Conservation (phyloP, 1,284 basidiomycete species). For the Stereum hirsutum region DNA sequence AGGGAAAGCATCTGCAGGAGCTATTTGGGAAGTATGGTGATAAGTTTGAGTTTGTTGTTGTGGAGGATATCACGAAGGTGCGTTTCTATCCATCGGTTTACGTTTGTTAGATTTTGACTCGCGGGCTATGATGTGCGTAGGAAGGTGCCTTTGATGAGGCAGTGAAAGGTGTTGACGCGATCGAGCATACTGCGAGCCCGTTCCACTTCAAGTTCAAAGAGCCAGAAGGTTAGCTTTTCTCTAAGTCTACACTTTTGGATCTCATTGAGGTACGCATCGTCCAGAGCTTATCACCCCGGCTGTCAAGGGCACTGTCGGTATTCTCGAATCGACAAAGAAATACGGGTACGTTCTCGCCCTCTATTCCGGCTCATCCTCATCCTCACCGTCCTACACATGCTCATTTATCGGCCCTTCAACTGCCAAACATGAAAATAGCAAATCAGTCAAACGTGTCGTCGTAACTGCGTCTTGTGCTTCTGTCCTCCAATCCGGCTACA, state of each 20-base stretch:
- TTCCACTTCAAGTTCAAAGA: constrained; percentile 27
- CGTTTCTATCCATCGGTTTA: constrained; percentile 4
- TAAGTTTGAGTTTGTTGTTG: constrained; percentile 40
- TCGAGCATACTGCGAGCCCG: constrained; percentile 51
- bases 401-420: background rate
- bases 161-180: constrained; percentile 55
- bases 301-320: constrained; percentile 49
- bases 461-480: constrained; percentile 52
- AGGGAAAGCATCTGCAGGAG: constrained; percentile 38
- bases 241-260: background rate
- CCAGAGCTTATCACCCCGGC: constrained; percentile 53
- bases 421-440: constrained; percentile 2
- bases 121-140: constrained; percentile 17
- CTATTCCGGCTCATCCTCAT: background rate
- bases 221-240: constrained; percentile 24
- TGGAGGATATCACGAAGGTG: constrained; percentile 47
- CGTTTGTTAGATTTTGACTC: too few species aligned
- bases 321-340: constrained; percentile 45
- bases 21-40: constrained; percentile 36
- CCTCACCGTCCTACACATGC: constrained; percentile 15
- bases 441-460: constrained; percentile 54
- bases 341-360: constrained; percentile 26
- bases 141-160: constrained; percentile 65
- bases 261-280: background rate
- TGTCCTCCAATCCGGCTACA: constrained; percentile 24